Percentiles rank a stretch among this genome's conserved stretches.
Evolutionary conservation across 2,329 filamentous ascomycete species (phyloP).

Genomic region (Thielaviopsis ethacetica): DNA sequence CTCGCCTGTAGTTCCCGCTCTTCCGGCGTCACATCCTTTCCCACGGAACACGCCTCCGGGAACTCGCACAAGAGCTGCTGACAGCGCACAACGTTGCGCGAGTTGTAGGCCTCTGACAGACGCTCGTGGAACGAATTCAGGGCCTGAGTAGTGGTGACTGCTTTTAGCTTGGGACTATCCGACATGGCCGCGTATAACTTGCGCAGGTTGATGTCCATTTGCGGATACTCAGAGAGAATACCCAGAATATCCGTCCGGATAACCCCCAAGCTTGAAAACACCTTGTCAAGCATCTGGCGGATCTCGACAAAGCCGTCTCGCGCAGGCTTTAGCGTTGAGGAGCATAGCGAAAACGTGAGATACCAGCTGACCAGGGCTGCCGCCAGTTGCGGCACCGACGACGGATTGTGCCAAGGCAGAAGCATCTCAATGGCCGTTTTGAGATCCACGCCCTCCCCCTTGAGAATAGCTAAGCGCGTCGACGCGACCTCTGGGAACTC

Average conservation of each 20-base stretch:
- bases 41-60: neutral
- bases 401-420: constrained; percentile 1
- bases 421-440: constrained; percentile 1
- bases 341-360: constrained; percentile 3
- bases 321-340: neutral
- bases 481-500: neutral
- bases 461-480: neutral
- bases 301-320: constrained; percentile 1
- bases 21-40: neutral
- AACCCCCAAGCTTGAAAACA: constrained; percentile 6
- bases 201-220: neutral
- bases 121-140: constrained; percentile 5
- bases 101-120: constrained; percentile 4
- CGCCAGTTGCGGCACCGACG: neutral
- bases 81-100: constrained; percentile 1
- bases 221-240: neutral
- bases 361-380: constrained; percentile 10
- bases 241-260: neutral
- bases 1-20: constrained; percentile 14
- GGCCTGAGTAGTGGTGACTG: neutral
- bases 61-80: constrained; percentile 8
- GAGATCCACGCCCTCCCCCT: neutral
- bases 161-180: neutral
- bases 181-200: neutral
- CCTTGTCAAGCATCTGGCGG: constrained; percentile 5